Evolutionary conservation across 306 rosid genomes (phyloP), one percentile per base, ranked within the genome.

Genomic region (Vachellia pachyceras): DNA sequence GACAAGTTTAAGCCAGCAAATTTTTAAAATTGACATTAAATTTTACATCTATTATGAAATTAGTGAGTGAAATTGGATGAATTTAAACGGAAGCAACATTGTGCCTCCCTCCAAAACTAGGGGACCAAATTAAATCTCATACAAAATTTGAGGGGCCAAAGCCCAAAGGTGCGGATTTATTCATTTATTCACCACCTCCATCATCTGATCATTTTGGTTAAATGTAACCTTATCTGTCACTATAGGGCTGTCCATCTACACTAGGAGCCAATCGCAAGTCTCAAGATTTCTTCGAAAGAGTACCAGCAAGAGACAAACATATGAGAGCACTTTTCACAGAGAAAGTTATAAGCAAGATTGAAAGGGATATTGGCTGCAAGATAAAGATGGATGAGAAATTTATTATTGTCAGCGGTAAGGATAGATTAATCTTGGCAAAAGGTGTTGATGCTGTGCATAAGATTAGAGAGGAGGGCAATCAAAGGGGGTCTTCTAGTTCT

Each of bases 371-470:
- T 84, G 97, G 97, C 67, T 96, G 99, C 90, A 91, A 92, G 83
- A 82, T 96, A 66, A 93, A 93, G 90, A 96, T 96, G 93, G 99
- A 96, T 2, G 99, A 96, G 79, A 93, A 92, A 55, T 96, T 93
- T 78, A 88, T 96, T 47, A 90, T 96, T 77, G 98, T 96, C 61
- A 92, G 97, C 44, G 97, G 98, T 83, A 96, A 92, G 87, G 98
- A 93, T 86, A 89, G 98, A 79, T 82, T 93, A 74, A 79, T 96
- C 80, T 82, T 96, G 85, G 77, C 88, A 40, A 96, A 92, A 86
- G 99, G 99, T 15, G 94, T 93, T 82, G 99, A 96, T 89, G 97
- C 97, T 44, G 99, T 96, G 79, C 98, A 88, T 84, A 96, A 90
- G 85, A 79, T 91, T 85, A 90, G 92, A 81, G 98, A 93, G 79